Conservation (phyloP, 2,329 filamentous ascomycete species). For the Clarireedia hainanense region DNA sequence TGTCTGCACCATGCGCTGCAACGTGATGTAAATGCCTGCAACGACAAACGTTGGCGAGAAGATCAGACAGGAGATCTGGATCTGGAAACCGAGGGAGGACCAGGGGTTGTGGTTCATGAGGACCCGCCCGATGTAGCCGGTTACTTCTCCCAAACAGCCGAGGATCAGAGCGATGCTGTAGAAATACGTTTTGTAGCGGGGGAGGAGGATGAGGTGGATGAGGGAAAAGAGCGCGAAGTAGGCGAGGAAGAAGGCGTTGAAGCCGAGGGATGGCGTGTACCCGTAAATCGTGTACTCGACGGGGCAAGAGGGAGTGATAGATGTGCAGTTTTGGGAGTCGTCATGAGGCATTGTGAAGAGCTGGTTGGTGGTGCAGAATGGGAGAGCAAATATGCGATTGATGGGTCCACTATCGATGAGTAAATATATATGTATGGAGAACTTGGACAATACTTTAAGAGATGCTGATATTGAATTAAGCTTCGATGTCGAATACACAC, state of each 20-base stretch:
- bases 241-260: constrained; percentile 46
- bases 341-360: not conserved
- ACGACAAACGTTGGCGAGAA: constrained; percentile 43
- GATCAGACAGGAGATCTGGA: constrained; percentile 37
- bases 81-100: constrained; percentile 35
- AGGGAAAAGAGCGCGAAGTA: constrained; percentile 39
- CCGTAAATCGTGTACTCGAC: constrained; percentile 31
- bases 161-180: constrained; percentile 37
- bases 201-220: constrained; percentile 35
- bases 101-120: constrained; percentile 45
- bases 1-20: constrained; percentile 27
- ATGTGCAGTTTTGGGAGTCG: constrained; percentile 25
- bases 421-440: no score
- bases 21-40: constrained; percentile 53
- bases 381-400: not conserved
- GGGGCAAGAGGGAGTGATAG: constrained; percentile 24
- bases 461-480: no score
- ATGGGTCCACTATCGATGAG: not conserved
- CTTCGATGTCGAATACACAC: no score
- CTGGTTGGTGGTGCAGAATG: not conserved
- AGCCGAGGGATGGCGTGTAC: constrained; percentile 47
- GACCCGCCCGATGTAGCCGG: constrained; percentile 48
- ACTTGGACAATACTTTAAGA: no score
- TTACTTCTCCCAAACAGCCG: constrained; percentile 44
- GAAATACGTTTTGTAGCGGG: constrained; percentile 44